A percentile compares a stretch with the other conserved stretches of the same genome.
Evolutionary conservation across 164 flowering plant species (phyloP).

Genomic region (Annona cherimola): DNA sequence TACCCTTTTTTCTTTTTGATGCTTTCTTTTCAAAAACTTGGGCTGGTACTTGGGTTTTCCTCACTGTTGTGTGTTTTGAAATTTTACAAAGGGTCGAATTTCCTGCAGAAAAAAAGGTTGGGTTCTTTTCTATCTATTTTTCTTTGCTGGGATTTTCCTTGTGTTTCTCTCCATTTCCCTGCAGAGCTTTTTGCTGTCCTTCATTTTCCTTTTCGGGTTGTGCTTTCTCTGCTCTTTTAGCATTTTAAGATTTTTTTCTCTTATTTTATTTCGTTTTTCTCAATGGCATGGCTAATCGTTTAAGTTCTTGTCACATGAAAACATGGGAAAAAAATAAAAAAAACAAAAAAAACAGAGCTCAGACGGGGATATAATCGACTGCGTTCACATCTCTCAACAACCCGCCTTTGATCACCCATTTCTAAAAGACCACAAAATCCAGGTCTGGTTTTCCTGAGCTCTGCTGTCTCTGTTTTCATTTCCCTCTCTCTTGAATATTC

Average conservation of each 20-base stretch:
- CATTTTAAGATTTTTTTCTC: not conserved
- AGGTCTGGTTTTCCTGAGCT: conserved; percentile 34
- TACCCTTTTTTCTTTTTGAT: not conserved
- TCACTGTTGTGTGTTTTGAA: not conserved
- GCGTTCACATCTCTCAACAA: conserved; percentile 72
- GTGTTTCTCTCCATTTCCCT: not conserved
- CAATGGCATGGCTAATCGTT: not conserved
- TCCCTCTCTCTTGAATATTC: not conserved
- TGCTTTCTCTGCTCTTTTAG: not conserved
- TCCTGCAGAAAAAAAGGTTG: not conserved
- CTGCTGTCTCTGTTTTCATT: not conserved
- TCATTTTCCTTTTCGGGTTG: not conserved
- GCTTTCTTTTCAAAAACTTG: not conserved
- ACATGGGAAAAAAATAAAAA: not conserved
- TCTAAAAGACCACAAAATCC: conserved; percentile 85
- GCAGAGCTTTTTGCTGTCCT: not conserved
- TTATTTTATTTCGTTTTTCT: conserved; percentile 17
- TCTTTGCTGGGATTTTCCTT: not conserved
- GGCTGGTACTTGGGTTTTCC: not conserved
- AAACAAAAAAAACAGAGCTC: conserved; percentile 56
- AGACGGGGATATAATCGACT: conserved; percentile 93
- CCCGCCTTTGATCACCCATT: conserved; percentile 96
- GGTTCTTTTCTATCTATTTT: not conserved
- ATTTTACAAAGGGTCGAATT: not conserved
- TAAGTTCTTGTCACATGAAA: not conserved